A percentile compares a stretch with the other conserved stretches of the same genome.
phyloP scores from a whole-genome alignment of 208 protist species.

The Strigomonas culicis region DNA sequence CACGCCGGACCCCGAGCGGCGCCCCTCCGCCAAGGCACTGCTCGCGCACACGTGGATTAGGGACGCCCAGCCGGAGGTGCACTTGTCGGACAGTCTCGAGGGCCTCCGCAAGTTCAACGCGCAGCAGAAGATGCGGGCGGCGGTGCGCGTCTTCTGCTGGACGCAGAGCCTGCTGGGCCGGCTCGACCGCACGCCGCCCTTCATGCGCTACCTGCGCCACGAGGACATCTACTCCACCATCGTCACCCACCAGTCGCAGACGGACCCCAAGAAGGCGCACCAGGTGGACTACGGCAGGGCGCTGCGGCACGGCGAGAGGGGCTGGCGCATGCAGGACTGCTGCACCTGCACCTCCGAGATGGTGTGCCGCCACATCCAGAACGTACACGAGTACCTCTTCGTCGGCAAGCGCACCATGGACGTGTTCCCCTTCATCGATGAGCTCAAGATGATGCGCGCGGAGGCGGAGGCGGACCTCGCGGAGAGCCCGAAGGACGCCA shows the following conservation, averaged over 20 bases:
- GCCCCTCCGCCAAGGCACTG: slow-evolving; percentile 61
- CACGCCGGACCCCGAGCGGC: slow-evolving; percentile 52
- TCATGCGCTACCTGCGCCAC: slow-evolving; percentile 79
- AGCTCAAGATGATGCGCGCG: slow-evolving; percentile 54
- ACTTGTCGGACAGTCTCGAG: slow-evolving; percentile 49
- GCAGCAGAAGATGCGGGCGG: slow-evolving; percentile 59
- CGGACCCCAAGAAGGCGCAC: slow-evolving; percentile 50
- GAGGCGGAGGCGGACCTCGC: slow-evolving; percentile 47
- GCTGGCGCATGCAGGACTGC: slow-evolving; percentile 65
- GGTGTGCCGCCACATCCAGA: slow-evolving; percentile 86
- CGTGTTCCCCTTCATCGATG: slow-evolving; percentile 68
- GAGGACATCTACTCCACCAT: slow-evolving; percentile 65
- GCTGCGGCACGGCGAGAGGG: slow-evolving; percentile 34
- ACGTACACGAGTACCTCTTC: slow-evolving; percentile 85
- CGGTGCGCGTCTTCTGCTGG: slow-evolving; percentile 61
- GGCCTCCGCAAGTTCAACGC: slow-evolving; percentile 51
- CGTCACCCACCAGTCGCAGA: slow-evolving; percentile 68
- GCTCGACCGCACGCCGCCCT: slow-evolving; percentile 61
- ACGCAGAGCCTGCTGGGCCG: slow-evolving; percentile 55
- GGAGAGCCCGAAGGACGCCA: slow-evolving; percentile 24
- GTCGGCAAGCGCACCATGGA: slow-evolving; percentile 66
- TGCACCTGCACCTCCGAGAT: slow-evolving; percentile 65
- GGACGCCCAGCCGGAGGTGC: slow-evolving; percentile 36
- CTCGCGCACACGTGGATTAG: slow-evolving; percentile 64
- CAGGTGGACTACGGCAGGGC: slow-evolving; percentile 65